A percentile compares a stretch with the other conserved stretches of the same genome.
These are phyloP conservation scores for Fusarium temperatum DNA, from an alignment of 2,329 filamentous ascomycete genomes.

Conservation along the genomic window DNA sequence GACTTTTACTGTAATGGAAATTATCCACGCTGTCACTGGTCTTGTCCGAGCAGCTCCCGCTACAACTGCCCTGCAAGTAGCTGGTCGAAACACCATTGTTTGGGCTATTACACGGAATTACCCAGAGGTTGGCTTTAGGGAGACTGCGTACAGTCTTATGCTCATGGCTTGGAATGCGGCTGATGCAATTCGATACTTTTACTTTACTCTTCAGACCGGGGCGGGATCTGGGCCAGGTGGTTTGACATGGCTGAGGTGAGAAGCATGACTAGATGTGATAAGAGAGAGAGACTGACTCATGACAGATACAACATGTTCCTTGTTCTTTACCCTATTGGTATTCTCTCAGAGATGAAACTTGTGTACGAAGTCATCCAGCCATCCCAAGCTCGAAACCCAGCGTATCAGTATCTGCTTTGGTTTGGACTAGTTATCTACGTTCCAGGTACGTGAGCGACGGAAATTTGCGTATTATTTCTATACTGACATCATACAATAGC, in stretches of 20 bases:
- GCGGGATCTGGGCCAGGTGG: neutral
- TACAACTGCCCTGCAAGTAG: slow-evolving; percentile 32
- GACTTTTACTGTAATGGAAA: slow-evolving; percentile 21
- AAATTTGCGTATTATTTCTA: accelerated
- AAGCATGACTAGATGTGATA: accelerated
- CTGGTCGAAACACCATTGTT: slow-evolving; percentile 36
- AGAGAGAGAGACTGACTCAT: neutral
- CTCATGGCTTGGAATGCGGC: slow-evolving; percentile 34
- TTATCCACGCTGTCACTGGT: slow-evolving; percentile 17
- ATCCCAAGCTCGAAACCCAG: slow-evolving; percentile 16
- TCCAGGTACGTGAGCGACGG: slow-evolving; percentile 6
- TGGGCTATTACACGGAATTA: slow-evolving; percentile 39
- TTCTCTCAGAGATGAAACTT: slow-evolving; percentile 30
- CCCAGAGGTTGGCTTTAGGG: slow-evolving; percentile 16
- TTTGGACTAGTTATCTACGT: slow-evolving; percentile 22
- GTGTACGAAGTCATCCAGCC: slow-evolving; percentile 33
- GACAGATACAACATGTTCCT: slow-evolving; percentile 34
- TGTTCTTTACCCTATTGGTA: slow-evolving; percentile 25
- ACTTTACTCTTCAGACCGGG: slow-evolving; percentile 30
- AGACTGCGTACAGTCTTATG: slow-evolving; percentile 31
- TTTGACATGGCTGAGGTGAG: slow-evolving; percentile 34
- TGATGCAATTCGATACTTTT: slow-evolving; percentile 30
- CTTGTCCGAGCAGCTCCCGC: slow-evolving; percentile 31
- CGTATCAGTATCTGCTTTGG: slow-evolving; percentile 34
- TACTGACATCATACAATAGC: neutral